Conservation (phyloP, 129 eudicot species). For the Flaveria robusta region DNA sequence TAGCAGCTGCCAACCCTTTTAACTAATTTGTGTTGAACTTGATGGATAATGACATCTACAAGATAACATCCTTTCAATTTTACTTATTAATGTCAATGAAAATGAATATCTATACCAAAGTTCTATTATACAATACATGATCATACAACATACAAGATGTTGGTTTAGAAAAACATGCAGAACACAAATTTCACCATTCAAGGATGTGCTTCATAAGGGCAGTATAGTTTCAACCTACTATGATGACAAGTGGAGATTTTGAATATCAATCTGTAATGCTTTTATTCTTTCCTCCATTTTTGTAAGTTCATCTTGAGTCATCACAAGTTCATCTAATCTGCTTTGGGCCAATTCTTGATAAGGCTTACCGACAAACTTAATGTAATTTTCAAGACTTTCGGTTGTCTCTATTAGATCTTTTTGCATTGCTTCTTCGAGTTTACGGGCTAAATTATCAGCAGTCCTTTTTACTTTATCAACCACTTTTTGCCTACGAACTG, state of each 20-base stretch:
- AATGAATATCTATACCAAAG: conserved; percentile 21
- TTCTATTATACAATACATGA: conserved; percentile 15
- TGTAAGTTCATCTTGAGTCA: conserved; percentile 54
- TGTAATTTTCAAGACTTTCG: conserved; percentile 51
- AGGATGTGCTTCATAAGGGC: conserved; percentile 12
- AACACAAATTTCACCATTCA: conserved; percentile 23
- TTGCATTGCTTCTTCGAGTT: conserved; percentile 88
- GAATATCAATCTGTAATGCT: conserved; percentile 69
- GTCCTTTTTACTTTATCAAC: conserved; percentile 76
- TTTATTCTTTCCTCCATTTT: conserved; percentile 58
- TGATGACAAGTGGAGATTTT: conserved; percentile 70
- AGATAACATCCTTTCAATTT: too few species aligned
- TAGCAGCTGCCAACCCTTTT: too few species aligned
- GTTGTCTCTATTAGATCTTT: conserved; percentile 65
- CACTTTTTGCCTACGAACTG: conserved; percentile 67
- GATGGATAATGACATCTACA: too few species aligned
- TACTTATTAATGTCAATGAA: conserved; percentile 10
- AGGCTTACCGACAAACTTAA: conserved; percentile 64
- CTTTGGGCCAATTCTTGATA: conserved; percentile 72
- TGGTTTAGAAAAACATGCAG: conserved; percentile 10
- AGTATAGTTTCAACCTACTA: conserved; percentile 13
- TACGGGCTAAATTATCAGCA: conserved; percentile 63
- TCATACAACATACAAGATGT: conserved; percentile 34
- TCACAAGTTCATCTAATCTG: conserved; percentile 61
- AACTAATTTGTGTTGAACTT: too few species aligned